A percentile compares a stretch with the other conserved stretches of the same genome.
phyloP scores from a whole-genome alignment of 768 basidiomycete genomes.

The Termitomyces sp. region DNA sequence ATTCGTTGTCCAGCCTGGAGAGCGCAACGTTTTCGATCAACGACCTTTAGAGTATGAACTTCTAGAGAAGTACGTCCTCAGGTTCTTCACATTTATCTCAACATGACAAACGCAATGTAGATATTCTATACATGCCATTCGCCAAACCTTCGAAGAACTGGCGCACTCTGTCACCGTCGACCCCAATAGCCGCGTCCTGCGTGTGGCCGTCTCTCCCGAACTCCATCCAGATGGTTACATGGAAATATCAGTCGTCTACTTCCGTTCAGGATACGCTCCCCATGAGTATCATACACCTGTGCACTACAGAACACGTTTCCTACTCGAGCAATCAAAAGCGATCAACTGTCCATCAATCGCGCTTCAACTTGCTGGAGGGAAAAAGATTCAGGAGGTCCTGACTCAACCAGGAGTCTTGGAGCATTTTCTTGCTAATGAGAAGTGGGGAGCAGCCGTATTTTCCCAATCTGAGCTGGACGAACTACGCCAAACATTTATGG shows the following conservation, averaged over 20 bases:
- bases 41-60: slow-evolving; percentile 84
- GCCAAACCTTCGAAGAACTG: slow-evolving; percentile 74
- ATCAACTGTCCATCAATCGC: slow-evolving; percentile 92
- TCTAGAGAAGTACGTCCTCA: slow-evolving; percentile 54
- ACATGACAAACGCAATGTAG: slow-evolving; percentile 30
- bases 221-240: slow-evolving; percentile 26
- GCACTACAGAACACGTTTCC: slow-evolving; percentile 69
- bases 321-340: slow-evolving; percentile 75
- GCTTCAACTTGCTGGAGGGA: slow-evolving; percentile 91
- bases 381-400: slow-evolving; percentile 92
- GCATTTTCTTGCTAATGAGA: slow-evolving; percentile 50
- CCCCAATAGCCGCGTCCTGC: slow-evolving; percentile 36
- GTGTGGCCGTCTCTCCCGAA: slow-evolving; percentile 29
- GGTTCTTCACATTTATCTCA: neutral
- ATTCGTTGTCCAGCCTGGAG: slow-evolving; percentile 84
- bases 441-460: slow-evolving; percentile 28
- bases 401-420: slow-evolving; percentile 70
- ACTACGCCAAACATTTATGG: slow-evolving; percentile 78
- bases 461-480: slow-evolving; percentile 36
- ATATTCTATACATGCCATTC: slow-evolving; percentile 66
- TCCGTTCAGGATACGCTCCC: slow-evolving; percentile 85
- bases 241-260: slow-evolving; percentile 88
- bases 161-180: slow-evolving; percentile 50
- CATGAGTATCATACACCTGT: slow-evolving; percentile 63
- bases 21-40: slow-evolving; percentile 96